Conservation (phyloP, 2,329 filamentous ascomycete genomes). For the Plectosphaerella plurivora region DNA sequence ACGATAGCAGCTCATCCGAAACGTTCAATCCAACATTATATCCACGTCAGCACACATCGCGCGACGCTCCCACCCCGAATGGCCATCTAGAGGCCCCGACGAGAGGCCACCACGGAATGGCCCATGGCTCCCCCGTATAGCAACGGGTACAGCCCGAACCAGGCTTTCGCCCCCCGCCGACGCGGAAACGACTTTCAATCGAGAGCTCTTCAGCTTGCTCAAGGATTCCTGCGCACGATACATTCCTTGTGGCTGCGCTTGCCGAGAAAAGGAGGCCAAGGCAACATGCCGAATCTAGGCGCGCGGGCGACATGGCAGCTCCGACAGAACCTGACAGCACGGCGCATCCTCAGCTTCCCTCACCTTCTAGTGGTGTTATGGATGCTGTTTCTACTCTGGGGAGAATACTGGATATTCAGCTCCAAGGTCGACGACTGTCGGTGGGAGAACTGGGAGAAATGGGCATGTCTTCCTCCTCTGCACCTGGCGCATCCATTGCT, state of each 20-base stretch:
- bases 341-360: slow-evolving; percentile 56
- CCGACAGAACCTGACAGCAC: slow-evolving; percentile 41
- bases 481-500: too few relatives aligned
- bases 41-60: background rate
- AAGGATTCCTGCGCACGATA: background rate
- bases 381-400: slow-evolving; percentile 75
- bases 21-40: background rate
- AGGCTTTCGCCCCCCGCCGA: background rate
- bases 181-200: background rate
- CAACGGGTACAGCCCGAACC: slow-evolving; percentile 16
- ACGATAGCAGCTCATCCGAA: background rate
- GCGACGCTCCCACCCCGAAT: background rate
- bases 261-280: background rate
- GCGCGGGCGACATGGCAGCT: slow-evolving; percentile 18
- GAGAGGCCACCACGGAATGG: slow-evolving; percentile 17
- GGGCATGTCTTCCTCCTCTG: slow-evolving; percentile 53
- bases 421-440: slow-evolving; percentile 66
- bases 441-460: slow-evolving; percentile 89
- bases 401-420: slow-evolving; percentile 75
- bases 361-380: slow-evolving; percentile 69
- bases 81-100: background rate
- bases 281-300: background rate
- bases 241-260: slow-evolving; percentile 16
- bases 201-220: background rate
- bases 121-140: slow-evolving; percentile 32